Evolutionary conservation across 331 rosid species (phyloP).

Genomic region (Rosa hybrid): DNA sequence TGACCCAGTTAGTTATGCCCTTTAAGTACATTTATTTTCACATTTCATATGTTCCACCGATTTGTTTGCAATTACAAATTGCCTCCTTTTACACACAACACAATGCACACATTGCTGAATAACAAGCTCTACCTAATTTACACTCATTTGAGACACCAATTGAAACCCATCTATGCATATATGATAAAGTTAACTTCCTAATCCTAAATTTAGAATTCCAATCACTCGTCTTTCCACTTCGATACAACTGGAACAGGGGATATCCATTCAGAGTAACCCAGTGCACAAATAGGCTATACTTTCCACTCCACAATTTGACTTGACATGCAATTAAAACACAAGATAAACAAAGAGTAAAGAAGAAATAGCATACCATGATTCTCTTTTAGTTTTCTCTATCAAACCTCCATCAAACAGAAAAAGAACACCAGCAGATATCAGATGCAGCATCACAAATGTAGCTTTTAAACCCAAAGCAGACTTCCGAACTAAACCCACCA

Average conservation of each 20-base stretch:
- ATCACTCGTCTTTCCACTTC: not conserved
- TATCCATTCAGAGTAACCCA: not conserved
- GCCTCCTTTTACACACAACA: not conserved
- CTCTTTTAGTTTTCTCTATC: too few relatives aligned
- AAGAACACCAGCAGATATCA: conserved; percentile 61
- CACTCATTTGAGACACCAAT: not conserved
- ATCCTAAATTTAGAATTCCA: not conserved
- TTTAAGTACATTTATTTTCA: not conserved
- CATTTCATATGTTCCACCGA: not conserved
- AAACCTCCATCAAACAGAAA: conserved; percentile 36
- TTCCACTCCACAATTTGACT: too few relatives aligned
- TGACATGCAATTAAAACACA: too few relatives aligned
- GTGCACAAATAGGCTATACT: not conserved
- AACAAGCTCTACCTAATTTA: not conserved
- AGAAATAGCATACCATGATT: too few relatives aligned
- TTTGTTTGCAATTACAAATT: not conserved
- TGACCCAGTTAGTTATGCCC: not conserved
- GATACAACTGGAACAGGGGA: not conserved
- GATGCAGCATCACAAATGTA: conserved; percentile 63
- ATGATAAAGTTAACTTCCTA: not conserved
- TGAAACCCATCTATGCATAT: not conserved
- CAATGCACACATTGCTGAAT: not conserved
- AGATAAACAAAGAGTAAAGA: too few relatives aligned
- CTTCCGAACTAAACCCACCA: conserved; percentile 66
- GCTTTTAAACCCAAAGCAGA: conserved; percentile 69